phyloP scores from a whole-genome alignment of 2,329 filamentous ascomycete genomes.

The Neonectria ditissima region DNA sequence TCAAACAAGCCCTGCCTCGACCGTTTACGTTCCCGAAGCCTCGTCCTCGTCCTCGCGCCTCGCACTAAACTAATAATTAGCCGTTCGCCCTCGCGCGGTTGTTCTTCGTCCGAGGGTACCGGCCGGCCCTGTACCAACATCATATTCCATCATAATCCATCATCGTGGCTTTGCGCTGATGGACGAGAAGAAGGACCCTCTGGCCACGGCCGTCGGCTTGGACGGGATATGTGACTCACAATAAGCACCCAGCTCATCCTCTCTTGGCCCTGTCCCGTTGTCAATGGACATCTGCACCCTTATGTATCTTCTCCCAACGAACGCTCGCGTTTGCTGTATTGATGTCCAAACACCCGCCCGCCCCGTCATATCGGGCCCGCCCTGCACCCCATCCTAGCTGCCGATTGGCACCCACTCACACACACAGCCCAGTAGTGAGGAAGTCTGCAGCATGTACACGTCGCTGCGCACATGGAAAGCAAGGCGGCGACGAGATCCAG shows the following conservation, averaged over 20 bases:
- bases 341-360: slow-evolving; percentile 47
- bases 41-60: background rate
- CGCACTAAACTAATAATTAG: background rate
- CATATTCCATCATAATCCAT: background rate
- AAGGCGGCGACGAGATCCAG: slow-evolving; percentile 24
- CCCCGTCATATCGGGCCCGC: slow-evolving; percentile 46
- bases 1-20: slow-evolving; percentile 13
- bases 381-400: slow-evolving; percentile 39
- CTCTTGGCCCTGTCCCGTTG: slow-evolving; percentile 32
- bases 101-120: slow-evolving; percentile 7
- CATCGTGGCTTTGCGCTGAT: slow-evolving; percentile 4
- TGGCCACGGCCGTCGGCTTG: slow-evolving; percentile 24
- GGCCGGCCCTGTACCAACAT: background rate
- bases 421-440: slow-evolving; percentile 34
- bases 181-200: slow-evolving; percentile 21
- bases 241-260: slow-evolving; percentile 29
- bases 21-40: slow-evolving; percentile 18
- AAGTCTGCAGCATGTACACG: slow-evolving; percentile 31
- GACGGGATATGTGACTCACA: slow-evolving; percentile 45
- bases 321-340: slow-evolving; percentile 45
- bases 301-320: slow-evolving; percentile 43
- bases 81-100: slow-evolving; percentile 1
- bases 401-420: slow-evolving; percentile 45
- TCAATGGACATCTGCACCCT: slow-evolving; percentile 37
- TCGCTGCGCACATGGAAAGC: slow-evolving; percentile 34